Evolutionary conservation across 2,329 filamentous ascomycete species (phyloP).

Genomic region (Xylogone sp.): DNA sequence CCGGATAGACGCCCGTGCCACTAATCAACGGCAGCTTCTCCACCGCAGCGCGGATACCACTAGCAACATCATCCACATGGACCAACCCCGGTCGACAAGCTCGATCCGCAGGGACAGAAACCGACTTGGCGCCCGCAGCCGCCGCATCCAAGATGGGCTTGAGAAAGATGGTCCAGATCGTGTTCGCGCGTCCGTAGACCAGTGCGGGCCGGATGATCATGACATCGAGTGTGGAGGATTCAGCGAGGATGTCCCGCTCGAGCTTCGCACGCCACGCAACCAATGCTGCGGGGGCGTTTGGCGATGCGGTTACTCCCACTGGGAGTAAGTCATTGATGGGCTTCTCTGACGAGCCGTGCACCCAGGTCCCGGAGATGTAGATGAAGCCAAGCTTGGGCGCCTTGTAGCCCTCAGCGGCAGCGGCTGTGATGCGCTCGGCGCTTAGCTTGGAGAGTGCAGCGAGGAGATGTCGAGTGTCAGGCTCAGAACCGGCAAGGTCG

Average conservation of each 20-base stretch:
- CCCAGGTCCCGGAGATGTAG: slow-evolving; percentile 34
- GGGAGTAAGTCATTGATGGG: slow-evolving; percentile 27
- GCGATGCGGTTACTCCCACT: slow-evolving; percentile 18
- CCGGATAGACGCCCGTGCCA: slow-evolving; percentile 27
- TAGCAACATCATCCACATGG: slow-evolving; percentile 35
- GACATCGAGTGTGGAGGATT: slow-evolving; percentile 28
- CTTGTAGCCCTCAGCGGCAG: slow-evolving; percentile 11
- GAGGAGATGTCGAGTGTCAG: slow-evolving; percentile 21
- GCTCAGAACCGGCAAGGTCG: slow-evolving; percentile 24
- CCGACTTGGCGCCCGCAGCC: slow-evolving; percentile 11
- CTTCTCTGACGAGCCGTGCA: slow-evolving; percentile 28
- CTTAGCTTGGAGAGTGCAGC: slow-evolving; percentile 17
- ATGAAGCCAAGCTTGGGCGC: slow-evolving; percentile 34
- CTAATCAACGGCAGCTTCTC: slow-evolving; percentile 27
- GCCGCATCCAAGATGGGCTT: slow-evolving; percentile 22
- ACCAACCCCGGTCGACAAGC: slow-evolving; percentile 23
- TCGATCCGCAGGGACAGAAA: slow-evolving; percentile 19
- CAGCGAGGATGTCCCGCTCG: slow-evolving; percentile 29
- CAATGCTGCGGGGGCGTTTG: slow-evolving; percentile 16
- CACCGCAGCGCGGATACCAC: slow-evolving; percentile 28
- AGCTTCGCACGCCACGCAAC: slow-evolving; percentile 28
- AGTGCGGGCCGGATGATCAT: slow-evolving; percentile 29
- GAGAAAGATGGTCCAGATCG: slow-evolving; percentile 26
- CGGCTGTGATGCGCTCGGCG: slow-evolving; percentile 14
- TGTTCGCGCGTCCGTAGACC: slow-evolving; percentile 31